Percentiles rank a stretch among this genome's conserved stretches.
Evolutionary conservation across 108 stramenopile species (phyloP).

Genomic region (Nannochloropsis salina): DNA sequence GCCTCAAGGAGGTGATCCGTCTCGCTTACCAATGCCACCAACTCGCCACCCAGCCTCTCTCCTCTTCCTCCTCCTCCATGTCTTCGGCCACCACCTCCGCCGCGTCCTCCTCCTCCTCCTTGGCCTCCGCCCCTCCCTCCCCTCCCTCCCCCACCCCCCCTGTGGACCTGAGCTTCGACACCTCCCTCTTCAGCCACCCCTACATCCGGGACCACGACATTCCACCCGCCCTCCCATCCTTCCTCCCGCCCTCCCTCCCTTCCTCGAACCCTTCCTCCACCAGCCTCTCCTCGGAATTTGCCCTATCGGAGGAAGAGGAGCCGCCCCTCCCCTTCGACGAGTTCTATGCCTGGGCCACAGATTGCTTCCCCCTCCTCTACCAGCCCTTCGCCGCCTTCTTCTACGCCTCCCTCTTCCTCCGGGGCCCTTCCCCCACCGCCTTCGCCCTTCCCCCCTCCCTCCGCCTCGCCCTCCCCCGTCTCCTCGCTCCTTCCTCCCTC

Average conservation of each 20-base stretch:
- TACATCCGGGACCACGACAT: not conserved
- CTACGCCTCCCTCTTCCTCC: not conserved
- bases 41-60: not conserved
- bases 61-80: not conserved
- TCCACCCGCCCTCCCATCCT: not conserved
- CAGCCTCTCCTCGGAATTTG: too few species aligned
- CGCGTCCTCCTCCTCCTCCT: not conserved
- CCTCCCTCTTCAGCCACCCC: not conserved
- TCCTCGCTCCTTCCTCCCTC: not conserved
- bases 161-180: not conserved
- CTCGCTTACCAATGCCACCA: slow-evolving; percentile 19
- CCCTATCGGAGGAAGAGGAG: too few species aligned
- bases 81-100: not conserved
- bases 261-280: slow-evolving; percentile 5
- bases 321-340: too few species aligned
- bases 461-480: not conserved
- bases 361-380: not conserved
- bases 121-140: not conserved
- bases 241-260: not conserved
- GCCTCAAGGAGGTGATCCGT: not conserved
- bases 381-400: slow-evolving; percentile 11
- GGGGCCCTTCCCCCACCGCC: not conserved
- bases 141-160: not conserved
- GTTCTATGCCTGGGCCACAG: not conserved
- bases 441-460: not conserved